Conservation (phyloP, 441 rosid species). For the Erysimum cheiri region DNA sequence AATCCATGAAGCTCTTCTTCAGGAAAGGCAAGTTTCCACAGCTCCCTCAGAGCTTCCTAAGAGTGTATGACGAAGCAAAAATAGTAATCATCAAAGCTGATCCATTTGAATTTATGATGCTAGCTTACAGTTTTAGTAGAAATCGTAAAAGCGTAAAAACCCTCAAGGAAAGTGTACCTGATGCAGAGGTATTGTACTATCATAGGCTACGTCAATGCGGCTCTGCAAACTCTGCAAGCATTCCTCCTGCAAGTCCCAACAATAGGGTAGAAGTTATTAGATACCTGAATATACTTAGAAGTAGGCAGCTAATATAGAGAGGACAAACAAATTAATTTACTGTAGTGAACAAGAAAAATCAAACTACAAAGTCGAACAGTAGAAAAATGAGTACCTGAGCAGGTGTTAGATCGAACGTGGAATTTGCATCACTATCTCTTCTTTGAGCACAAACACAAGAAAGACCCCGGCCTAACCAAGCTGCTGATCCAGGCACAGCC, state of each 20-base stretch:
- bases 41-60: conserved; percentile 76
- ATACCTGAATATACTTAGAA: not conserved
- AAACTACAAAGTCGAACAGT: not conserved
- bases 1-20: conserved; percentile 75
- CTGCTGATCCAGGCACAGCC: conserved; percentile 98
- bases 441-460: conserved; percentile 98
- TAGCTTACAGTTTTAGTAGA: not conserved
- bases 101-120: conserved; percentile 9
- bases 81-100: conserved; percentile 4
- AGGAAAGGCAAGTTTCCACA: conserved; percentile 90
- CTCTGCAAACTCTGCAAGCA: conserved; percentile 80
- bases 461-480: conserved; percentile 97
- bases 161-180: conserved; percentile 57
- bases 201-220: conserved; percentile 88
- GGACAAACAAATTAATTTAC: not conserved
- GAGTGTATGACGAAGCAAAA: conserved; percentile 22
- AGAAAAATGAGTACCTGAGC: conserved; percentile 65
- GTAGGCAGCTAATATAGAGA: conserved; percentile 4
- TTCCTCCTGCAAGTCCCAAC: conserved; percentile 71
- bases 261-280: conserved; percentile 16
- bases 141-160: not conserved
- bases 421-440: conserved; percentile 83
- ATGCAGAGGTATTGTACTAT: conserved; percentile 78
- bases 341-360: conserved; percentile 6
- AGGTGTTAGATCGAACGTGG: conserved; percentile 91